Percentiles rank a stretch among this genome's conserved stretches.
These are phyloP conservation scores for Streptanthus diversifolius DNA, from an alignment of 345 rosid genomes.

Conservation along the genomic window DNA sequence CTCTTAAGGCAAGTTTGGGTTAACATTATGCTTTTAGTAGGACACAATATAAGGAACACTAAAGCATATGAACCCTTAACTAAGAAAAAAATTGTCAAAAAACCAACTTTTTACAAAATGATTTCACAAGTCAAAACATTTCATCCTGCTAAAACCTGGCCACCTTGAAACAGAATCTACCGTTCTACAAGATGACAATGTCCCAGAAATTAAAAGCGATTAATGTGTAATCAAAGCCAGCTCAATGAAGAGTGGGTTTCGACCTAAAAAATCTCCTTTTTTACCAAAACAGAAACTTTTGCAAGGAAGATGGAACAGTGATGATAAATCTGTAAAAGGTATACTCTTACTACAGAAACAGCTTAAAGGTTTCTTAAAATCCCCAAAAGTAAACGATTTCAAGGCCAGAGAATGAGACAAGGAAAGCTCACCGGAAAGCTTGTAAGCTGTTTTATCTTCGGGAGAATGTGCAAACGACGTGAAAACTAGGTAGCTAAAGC, in stretches of 20 bases:
- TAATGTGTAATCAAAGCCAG: not conserved
- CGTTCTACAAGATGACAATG: not conserved
- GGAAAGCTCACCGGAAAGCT: not conserved
- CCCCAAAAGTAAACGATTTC: not conserved
- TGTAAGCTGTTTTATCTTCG: not conserved
- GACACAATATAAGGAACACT: not conserved
- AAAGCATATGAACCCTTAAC: not conserved
- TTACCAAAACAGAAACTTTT: not conserved
- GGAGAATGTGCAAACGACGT: not conserved
- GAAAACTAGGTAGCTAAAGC: not conserved
- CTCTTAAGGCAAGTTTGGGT: not conserved
- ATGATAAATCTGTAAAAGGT: not conserved
- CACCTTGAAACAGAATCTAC: not conserved
- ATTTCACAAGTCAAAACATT: not conserved
- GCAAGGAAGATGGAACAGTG: constrained; percentile 6
- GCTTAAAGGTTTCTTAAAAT: not conserved
- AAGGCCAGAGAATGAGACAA: not conserved
- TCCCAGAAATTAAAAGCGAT: not conserved
- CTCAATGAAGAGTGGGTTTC: not conserved
- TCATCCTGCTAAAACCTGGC: not conserved
- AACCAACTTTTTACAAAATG: not conserved
- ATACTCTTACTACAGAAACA: not conserved
- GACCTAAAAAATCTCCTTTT: not conserved
- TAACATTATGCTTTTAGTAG: not conserved
- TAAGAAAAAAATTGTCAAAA: not conserved